Percentiles rank a stretch among this genome's conserved stretches.
Evolutionary conservation across 345 rosid species (phyloP).

Genomic region (Eucalyptus sideroxylon): DNA sequence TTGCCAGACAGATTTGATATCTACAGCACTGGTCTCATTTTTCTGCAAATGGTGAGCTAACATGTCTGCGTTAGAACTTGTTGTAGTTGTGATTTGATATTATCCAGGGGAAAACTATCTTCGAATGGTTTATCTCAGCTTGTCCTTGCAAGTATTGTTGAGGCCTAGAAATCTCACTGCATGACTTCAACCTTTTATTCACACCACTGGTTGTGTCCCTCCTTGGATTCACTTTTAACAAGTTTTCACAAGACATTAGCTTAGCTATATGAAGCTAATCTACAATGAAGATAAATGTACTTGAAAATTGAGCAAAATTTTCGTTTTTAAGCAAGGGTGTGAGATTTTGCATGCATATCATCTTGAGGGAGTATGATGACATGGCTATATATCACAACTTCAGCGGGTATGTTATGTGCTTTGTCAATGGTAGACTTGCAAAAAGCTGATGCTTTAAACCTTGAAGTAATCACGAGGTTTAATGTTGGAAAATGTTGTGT

Average conservation of each 20-base stretch:
- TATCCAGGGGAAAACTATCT: background rate
- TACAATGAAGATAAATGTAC: background rate
- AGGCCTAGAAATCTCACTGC: background rate
- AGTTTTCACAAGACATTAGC: background rate
- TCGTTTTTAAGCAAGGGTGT: background rate
- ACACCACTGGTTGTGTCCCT: background rate
- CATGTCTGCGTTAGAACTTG: background rate
- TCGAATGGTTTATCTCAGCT: background rate
- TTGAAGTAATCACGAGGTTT: background rate
- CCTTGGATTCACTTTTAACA: background rate
- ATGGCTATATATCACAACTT: background rate
- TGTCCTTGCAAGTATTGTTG: background rate
- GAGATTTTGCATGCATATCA: background rate
- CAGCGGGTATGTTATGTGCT: background rate
- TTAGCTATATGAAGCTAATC: background rate
- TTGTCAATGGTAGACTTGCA: background rate
- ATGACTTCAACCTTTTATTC: background rate
- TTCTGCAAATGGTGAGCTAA: constrained; percentile 78
- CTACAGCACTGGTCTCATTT: constrained; percentile 87
- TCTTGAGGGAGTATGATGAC: background rate
- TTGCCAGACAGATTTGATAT: constrained; percentile 93
- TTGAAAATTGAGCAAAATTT: background rate
- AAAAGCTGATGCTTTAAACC: background rate
- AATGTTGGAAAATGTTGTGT: background rate
- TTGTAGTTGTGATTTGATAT: background rate